Evolutionary conservation across 1,284 basidiomycete genomes (phyloP), one percentile per base, ranked within the genome.

Genomic region (Rhodofomes roseus): DNA sequence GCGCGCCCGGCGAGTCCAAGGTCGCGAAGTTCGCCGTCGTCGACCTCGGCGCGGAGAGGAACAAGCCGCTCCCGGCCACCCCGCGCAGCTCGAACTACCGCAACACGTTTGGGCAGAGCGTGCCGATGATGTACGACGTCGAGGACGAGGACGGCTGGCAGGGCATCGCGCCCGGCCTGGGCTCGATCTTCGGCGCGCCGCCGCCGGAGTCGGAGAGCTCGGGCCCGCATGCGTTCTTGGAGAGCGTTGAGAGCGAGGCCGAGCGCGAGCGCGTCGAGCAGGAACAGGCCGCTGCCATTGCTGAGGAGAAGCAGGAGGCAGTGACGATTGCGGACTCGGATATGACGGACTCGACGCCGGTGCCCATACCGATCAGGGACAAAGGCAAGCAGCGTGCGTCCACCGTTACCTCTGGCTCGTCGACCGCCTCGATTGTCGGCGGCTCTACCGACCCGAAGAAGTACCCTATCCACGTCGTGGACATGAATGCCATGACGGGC

Each of bases 91-190:
- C 65, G 31, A 60, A 57, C 40, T 67, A 78, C 63, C 81, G 85
- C 61, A 85, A 87, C 67, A 85, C 85, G 1, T 86, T 87, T 56
- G 71, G 72, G 12, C 64, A 59, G 20, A 62, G 62, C 40, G 64
- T 64, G 27, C 70, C 70, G 23, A 64, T 78, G 58, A 67, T 79
- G 39, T 82, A 85, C 61, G 85, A 86, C 23, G 81, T 84, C 39
- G 86, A 86, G 23, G 84, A 84, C 52, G n/a, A n/a, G n/a, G n/a
- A n/a, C n/a, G 87, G 86, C 34, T 91, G 89, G 89, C 83, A 89
- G 66, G 75, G 74, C 54, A 69, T 81, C 34, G 74, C 79, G 23
- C 71, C 55, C 25, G 62, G 72, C 18, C 60, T 75, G 14, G 65
- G 55, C 1, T 53, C 55, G 27, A 60, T 68, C 20, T 64, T 68